These are phyloP conservation scores for Sporobolomyces roseus DNA, from an alignment of 768 basidiomycete species.

Conservation along the genomic window DNA sequence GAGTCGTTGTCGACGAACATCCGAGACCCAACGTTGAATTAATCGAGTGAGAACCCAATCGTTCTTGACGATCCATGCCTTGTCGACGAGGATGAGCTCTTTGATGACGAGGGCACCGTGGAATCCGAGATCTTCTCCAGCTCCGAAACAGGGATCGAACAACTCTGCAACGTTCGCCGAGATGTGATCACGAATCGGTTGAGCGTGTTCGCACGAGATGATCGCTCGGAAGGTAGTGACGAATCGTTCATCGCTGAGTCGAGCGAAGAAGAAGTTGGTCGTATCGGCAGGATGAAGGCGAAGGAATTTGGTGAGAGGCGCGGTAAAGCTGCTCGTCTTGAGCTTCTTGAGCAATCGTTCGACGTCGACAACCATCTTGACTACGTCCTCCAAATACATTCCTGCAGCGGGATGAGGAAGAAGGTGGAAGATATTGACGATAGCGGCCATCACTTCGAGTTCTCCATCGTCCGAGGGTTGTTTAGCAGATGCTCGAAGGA, in stretches of 20 bases:
- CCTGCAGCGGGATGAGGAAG: constrained; percentile 81
- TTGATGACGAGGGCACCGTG: constrained; percentile 72
- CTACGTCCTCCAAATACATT: constrained; percentile 81
- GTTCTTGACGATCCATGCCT: constrained; percentile 68
- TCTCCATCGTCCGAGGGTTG: constrained; percentile 72
- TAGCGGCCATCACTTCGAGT: constrained; percentile 85
- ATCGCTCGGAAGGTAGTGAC: constrained; percentile 40
- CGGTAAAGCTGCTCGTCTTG: constrained; percentile 82
- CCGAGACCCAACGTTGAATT: constrained; percentile 42
- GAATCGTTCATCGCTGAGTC: constrained; percentile 67
- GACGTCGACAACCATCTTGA: constrained; percentile 81
- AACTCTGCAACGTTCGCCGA: constrained; percentile 47
- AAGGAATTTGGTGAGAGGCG: constrained; percentile 83
- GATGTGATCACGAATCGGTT: constrained; percentile 59
- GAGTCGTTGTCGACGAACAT: constrained; percentile 39
- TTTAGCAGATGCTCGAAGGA: constrained; percentile 70
- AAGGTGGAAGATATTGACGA: constrained; percentile 95
- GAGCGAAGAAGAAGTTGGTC: constrained; percentile 73
- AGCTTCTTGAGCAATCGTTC: constrained; percentile 90
- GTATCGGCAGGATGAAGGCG: constrained; percentile 84
- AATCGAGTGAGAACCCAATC: constrained; percentile 48
- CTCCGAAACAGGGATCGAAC: constrained; percentile 49
- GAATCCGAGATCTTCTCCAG: constrained; percentile 41
- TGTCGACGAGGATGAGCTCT: constrained; percentile 66
- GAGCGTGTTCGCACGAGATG: constrained; percentile 43